A percentile compares a stretch with the other conserved stretches of the same genome.
Conservation (phyloP, 345 rosid genomes). For the Euclidium syriacum region DNA sequence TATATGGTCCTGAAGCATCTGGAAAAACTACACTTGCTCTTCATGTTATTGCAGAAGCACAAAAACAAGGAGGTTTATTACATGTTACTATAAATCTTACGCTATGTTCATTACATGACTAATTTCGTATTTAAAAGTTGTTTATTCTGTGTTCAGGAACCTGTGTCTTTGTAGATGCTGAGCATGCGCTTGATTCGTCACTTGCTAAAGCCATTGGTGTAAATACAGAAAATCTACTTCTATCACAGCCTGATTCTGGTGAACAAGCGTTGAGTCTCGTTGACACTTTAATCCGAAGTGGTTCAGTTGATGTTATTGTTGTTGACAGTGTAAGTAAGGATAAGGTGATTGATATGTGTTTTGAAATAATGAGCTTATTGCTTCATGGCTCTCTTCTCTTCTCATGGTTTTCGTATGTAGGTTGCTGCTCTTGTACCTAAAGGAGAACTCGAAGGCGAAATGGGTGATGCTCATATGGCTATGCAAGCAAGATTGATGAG, state of each 20-base stretch:
- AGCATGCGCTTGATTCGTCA: slow-evolving; percentile 96
- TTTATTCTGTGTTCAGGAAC: slow-evolving; percentile 41
- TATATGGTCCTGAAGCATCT: slow-evolving; percentile 99
- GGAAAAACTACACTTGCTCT: slow-evolving; percentile 97
- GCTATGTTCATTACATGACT: neutral
- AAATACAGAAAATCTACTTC: slow-evolving; percentile 83
- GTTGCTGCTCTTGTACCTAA: slow-evolving; percentile 99
- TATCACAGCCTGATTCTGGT: slow-evolving; percentile 97
- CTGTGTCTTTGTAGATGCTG: slow-evolving; percentile 95
- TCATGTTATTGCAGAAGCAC: slow-evolving; percentile 97
- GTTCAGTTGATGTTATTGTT: slow-evolving; percentile 92
- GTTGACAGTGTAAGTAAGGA: slow-evolving; percentile 95
- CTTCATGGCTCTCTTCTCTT: neutral
- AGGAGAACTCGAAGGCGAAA: slow-evolving; percentile 97
- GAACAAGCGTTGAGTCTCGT: slow-evolving; percentile 98
- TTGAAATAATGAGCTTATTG: neutral
- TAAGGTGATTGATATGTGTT: slow-evolving; percentile 20
- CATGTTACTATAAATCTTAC: neutral
- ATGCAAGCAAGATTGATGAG: slow-evolving; percentile 99
- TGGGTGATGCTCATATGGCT: slow-evolving; percentile 99
- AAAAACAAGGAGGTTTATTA: slow-evolving; percentile 82
- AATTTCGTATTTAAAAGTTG: neutral
- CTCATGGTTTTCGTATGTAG: slow-evolving; percentile 32
- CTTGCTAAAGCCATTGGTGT: slow-evolving; percentile 86
- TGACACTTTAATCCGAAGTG: slow-evolving; percentile 85